phyloP scores from a whole-genome alignment of 1,139 yeast genomes.

The Saccharomycopsis crataegensis region DNA sequence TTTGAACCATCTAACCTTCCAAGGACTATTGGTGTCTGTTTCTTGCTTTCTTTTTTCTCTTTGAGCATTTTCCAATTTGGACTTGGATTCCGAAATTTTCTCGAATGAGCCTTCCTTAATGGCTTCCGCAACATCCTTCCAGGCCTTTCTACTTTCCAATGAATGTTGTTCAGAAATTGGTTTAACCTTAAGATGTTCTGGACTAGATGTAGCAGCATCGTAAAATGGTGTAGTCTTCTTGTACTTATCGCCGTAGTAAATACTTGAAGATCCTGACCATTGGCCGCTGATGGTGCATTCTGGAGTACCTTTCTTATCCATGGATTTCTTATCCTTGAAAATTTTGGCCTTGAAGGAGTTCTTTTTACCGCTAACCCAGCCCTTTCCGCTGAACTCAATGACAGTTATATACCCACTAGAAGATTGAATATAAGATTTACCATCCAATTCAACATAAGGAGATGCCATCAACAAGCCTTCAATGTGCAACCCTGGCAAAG shows the following conservation, averaged over 20 bases:
- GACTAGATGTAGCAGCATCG: slow-evolving; percentile 49
- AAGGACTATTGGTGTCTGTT: slow-evolving; percentile 47
- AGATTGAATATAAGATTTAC: slow-evolving; percentile 72
- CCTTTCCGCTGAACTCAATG: slow-evolving; percentile 83
- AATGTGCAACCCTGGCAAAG: slow-evolving; percentile 93
- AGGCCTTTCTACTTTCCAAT: slow-evolving; percentile 76
- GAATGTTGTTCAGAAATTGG: slow-evolving; percentile 69
- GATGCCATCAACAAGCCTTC: slow-evolving; percentile 88
- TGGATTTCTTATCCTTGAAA: slow-evolving; percentile 44
- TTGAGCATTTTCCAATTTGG: slow-evolving; percentile 72
- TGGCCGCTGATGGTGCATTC: slow-evolving; percentile 79
- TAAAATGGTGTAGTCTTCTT: slow-evolving; percentile 49
- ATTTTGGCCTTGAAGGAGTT: slow-evolving; percentile 84
- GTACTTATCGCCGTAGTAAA: slow-evolving; percentile 27
- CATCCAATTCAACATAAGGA: slow-evolving; percentile 87
- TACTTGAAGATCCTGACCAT: slow-evolving; percentile 74
- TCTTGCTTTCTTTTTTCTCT: slow-evolving; percentile 74
- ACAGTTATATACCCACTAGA: slow-evolving; percentile 69
- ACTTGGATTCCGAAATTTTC: slow-evolving; percentile 63
- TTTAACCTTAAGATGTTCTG: slow-evolving; percentile 61
- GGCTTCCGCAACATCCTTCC: slow-evolving; percentile 87
- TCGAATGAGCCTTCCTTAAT: slow-evolving; percentile 68
- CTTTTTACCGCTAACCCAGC: slow-evolving; percentile 94
- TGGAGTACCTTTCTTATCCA: slow-evolving; percentile 46
- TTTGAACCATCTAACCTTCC: slow-evolving; percentile 80